Evolutionary conservation across 2,329 filamentous ascomycete species (phyloP), one percentile per base, ranked within the genome.

Genomic region (Xylogone sp.): DNA sequence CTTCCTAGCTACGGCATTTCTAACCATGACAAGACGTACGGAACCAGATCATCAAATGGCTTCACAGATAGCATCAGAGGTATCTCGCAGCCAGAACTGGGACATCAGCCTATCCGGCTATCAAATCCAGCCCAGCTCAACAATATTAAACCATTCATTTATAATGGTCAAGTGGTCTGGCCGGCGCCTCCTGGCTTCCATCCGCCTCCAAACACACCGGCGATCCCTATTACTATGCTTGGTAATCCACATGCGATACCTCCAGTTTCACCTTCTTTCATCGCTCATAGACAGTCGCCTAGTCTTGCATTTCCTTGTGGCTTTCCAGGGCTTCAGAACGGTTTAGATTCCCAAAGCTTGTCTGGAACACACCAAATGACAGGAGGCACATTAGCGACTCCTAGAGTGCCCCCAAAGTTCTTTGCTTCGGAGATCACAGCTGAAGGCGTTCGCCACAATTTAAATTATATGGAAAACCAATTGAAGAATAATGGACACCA

Each of bases 401-500:
- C 34, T 13, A 18, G 5, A 16, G 8, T 9, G 34, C n/a, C 34
- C n/a, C 34, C 34, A 39, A 39, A 16, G n/a, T 39, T 39, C 12
- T 18, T 39, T 5, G 22, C 57, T 31, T 51, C 51, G 9, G 53
- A 59, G 8, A 22, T 54, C 22, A 53, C 57, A 43, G 56, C 67
- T 45, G 53, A 60, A 19, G 48, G 69, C 42, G 72, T 85, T 49
- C 74, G 73, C 42, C 59, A 63, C n/a, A 74, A 75, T n/a, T 70
- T 85, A 53, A 79, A 76, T 59, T 76, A 77, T 52, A 71, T 78
- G 42, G 76, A 83, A 55, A 76, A 81, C 53, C 81, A 86, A 57
- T 65, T 85, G 43, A 74, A 76, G 48, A 83, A 79, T 69, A 84
- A 85, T 61, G 77, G 75, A 56, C 79, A 84, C 55, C 81, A 84